phyloP scores from a whole-genome alignment of 805 yeast species.

The Metschnikowia bowlesiae region DNA sequence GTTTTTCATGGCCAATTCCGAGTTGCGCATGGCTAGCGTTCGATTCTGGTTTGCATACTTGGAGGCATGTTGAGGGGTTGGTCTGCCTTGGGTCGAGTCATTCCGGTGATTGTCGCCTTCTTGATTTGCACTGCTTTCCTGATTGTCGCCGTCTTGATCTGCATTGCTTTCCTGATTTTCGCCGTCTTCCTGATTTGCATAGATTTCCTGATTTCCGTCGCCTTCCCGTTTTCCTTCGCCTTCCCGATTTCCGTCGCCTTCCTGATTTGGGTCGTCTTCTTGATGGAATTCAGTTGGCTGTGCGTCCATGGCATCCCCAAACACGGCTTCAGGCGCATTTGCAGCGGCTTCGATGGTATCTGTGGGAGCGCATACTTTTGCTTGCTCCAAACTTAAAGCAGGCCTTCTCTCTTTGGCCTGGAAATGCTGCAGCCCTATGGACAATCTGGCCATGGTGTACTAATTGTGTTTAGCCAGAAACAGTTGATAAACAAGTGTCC shows the following conservation, averaged over 20 bases:
- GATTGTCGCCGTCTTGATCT: no score
- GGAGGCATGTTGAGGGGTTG: not conserved
- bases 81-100: not conserved
- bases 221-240: no score
- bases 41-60: slow-evolving; percentile 46
- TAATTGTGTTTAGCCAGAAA: slow-evolving; percentile 1
- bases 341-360: not conserved
- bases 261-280: not conserved
- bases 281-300: not conserved
- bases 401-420: slow-evolving; percentile 5
- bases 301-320: not conserved
- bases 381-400: not conserved
- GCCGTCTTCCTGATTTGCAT: no score
- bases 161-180: no score
- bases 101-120: not conserved
- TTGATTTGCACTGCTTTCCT: not conserved
- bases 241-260: no score
- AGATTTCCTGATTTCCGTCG: not conserved
- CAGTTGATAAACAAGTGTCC: not conserved
- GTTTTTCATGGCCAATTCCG: slow-evolving; percentile 47
- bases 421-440: slow-evolving; percentile 13
- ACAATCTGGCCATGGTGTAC: slow-evolving; percentile 14
- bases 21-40: slow-evolving; percentile 56
- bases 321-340: not conserved
- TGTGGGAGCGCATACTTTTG: not conserved